Evolutionary conservation across 148 eudicot species (phyloP).

Genomic region (Fallopia convolvulus): DNA sequence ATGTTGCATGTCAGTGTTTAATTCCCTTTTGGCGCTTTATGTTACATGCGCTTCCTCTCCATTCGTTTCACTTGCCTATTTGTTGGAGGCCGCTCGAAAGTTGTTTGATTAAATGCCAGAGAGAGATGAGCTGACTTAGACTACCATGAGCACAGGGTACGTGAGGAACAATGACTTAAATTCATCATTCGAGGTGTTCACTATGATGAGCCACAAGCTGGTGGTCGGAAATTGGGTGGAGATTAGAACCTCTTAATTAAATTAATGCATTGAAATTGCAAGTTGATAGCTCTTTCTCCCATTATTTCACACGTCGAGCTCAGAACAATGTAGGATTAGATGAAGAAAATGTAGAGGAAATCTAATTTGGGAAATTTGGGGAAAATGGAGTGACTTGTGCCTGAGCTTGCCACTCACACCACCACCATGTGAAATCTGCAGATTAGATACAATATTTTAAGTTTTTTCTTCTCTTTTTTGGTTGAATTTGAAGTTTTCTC

Average conservation of each 20-base stretch:
- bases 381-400: not conserved
- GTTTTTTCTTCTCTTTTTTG: no score
- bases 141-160: slow-evolving; percentile 53
- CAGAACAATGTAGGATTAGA: not conserved
- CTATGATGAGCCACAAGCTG: slow-evolving; percentile 28
- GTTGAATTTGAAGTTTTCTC: no score
- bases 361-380: not conserved
- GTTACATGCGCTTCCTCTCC: slow-evolving; percentile 48
- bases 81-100: slow-evolving; percentile 39
- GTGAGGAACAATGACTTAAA: slow-evolving; percentile 44
- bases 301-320: not conserved
- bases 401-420: no score
- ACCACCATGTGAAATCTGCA: no score
- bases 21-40: slow-evolving; percentile 45
- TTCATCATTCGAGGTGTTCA: slow-evolving; percentile 36
- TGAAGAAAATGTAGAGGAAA: not conserved
- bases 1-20: slow-evolving; percentile 36
- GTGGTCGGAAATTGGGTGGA: no score
- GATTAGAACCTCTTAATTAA: no score
- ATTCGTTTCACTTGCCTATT: slow-evolving; percentile 15
- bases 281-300: not conserved
- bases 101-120: slow-evolving; percentile 46
- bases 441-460: no score
- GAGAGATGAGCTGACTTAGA: slow-evolving; percentile 56
- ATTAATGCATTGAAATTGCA: no score